phyloP scores from a whole-genome alignment of 306 rosid species.

The Herpetospermum pedunculosum region DNA sequence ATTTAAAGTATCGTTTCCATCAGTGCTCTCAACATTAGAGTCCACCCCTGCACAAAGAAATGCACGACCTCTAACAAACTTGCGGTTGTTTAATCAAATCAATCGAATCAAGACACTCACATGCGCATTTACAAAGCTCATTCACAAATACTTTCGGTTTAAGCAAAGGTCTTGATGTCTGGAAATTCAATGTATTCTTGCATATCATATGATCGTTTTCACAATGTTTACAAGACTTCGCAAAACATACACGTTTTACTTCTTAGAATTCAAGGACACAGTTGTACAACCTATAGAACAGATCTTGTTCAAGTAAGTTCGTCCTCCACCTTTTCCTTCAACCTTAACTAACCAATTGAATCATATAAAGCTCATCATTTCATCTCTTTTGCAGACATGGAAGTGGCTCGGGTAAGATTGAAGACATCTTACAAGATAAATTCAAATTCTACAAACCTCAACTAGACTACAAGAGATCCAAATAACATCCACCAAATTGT shows the following conservation, averaged over 20 bases:
- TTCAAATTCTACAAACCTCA: neutral
- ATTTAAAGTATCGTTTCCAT: slow-evolving; percentile 15
- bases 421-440: neutral
- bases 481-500: neutral
- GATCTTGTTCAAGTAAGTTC: no score
- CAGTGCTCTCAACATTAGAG: slow-evolving; percentile 22
- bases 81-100: neutral
- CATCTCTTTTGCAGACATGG: neutral
- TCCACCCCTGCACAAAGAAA: slow-evolving; percentile 26
- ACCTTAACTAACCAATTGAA: neutral
- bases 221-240: neutral
- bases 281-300: no score
- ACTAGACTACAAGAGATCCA: slow-evolving; percentile 1
- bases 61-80: neutral
- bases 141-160: neutral
- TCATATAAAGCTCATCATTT: neutral
- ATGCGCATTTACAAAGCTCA: neutral
- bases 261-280: no score
- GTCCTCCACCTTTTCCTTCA: neutral
- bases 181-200: neutral
- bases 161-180: neutral
- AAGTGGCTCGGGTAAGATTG: neutral
- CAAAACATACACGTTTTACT: neutral
- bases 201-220: neutral
- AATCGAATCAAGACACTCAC: neutral